These are phyloP conservation scores for Ambrosiella cleistominuta DNA, from an alignment of 2,329 filamentous ascomycete genomes.

Conservation along the genomic window DNA sequence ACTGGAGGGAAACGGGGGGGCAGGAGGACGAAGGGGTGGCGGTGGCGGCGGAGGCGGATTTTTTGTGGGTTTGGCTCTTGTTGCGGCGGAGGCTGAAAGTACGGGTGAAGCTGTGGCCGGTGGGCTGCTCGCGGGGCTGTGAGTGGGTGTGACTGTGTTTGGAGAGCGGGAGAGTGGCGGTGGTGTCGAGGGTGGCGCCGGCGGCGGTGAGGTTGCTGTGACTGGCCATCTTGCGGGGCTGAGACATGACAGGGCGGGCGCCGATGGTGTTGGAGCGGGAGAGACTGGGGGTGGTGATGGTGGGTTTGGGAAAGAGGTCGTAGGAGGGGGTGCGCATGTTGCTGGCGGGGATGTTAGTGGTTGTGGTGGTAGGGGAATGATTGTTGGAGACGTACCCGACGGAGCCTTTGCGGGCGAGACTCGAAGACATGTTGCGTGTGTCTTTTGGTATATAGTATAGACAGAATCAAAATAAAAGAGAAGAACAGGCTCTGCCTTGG, in stretches of 20 bases:
- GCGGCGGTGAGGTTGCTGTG: not conserved
- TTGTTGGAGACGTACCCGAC: slow-evolving; percentile 1
- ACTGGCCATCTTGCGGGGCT: slow-evolving; percentile 2
- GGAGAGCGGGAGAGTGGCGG: not conserved
- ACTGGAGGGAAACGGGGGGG: not conserved
- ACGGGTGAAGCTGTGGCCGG: not conserved
- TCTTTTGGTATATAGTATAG: not conserved
- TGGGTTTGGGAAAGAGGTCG: slow-evolving; percentile 4
- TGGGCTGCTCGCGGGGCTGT: not conserved
- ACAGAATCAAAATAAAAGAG: not conserved
- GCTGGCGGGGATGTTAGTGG: not conserved
- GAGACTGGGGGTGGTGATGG: not conserved
- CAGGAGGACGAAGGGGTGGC: not conserved
- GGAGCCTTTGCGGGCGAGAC: not conserved
- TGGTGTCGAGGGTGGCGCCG: not conserved
- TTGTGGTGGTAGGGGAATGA: not conserved
- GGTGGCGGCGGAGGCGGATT: not conserved
- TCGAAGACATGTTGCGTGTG: not conserved
- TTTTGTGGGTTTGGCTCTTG: not conserved
- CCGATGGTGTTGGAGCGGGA: slow-evolving; percentile 6
- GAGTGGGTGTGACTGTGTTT: not conserved
- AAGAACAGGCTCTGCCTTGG: not conserved
- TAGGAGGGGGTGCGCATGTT: slow-evolving; percentile 3
- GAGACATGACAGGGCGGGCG: slow-evolving; percentile 3
- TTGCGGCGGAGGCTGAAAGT: not conserved